phyloP scores from a whole-genome alignment of 2,329 filamentous ascomycete genomes.

The Pseudopithomyces maydicus region DNA sequence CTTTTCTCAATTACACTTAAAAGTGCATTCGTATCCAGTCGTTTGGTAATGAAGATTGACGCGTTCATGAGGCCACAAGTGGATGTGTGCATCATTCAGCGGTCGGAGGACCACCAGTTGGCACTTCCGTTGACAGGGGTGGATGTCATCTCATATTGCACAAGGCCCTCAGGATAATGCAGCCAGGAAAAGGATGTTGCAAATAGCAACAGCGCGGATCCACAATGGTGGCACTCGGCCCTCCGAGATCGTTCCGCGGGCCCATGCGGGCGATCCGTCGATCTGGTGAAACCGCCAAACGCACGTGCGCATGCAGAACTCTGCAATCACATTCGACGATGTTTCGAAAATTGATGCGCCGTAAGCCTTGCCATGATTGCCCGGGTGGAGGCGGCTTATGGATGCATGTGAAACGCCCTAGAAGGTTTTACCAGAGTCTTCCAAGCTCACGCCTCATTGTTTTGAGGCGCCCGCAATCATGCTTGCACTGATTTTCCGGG shows the following conservation, averaged over 20 bases:
- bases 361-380: background rate
- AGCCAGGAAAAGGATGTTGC: background rate
- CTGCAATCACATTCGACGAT: background rate
- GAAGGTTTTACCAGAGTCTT: background rate
- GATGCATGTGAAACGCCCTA: background rate
- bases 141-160: background rate
- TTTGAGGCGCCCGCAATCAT: too few species aligned
- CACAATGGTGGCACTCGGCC: background rate
- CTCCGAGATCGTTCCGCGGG: background rate
- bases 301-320: background rate
- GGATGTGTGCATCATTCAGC: background rate
- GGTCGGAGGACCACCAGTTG: background rate
- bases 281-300: background rate
- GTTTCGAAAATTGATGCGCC: background rate
- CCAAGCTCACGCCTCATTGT: background rate
- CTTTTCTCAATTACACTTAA: too few species aligned
- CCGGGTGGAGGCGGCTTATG: background rate
- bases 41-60: too few species aligned
- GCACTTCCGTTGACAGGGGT: background rate
- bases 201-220: background rate
- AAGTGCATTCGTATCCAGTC: too few species aligned
- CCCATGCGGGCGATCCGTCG: slow-evolving; percentile 1
- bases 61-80: background rate
- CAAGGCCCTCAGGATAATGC: background rate
- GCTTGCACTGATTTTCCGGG: too few species aligned